A percentile compares a stretch with the other conserved stretches of the same genome.
Conservation (phyloP, 2,329 filamentous ascomycete species). For the Aspergillus udagawae region DNA sequence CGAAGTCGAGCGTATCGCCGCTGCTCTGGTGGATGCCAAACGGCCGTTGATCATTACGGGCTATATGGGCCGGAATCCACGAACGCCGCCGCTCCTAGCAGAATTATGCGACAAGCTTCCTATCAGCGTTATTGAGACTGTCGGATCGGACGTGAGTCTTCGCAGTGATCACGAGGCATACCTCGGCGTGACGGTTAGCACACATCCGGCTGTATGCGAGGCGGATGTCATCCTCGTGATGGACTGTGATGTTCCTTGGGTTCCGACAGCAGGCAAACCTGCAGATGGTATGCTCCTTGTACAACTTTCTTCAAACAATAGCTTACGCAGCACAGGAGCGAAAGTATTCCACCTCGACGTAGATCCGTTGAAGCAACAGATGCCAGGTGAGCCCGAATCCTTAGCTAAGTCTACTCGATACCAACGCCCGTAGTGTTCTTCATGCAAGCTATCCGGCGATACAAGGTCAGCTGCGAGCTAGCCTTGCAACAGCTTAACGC, state of each 20-base stretch:
- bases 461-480: conserved; percentile 41
- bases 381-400: background rate
- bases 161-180: conserved; percentile 48
- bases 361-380: conserved; percentile 55
- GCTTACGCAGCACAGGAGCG: conserved; percentile 25
- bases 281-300: conserved; percentile 26
- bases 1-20: conserved; percentile 36
- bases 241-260: conserved; percentile 89
- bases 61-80: conserved; percentile 44
- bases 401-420: background rate
- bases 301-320: background rate
- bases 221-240: conserved; percentile 80
- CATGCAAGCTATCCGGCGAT: conserved; percentile 37
- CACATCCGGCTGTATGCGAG: conserved; percentile 64
- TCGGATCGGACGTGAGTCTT: conserved; percentile 46
- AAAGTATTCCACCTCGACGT: conserved; percentile 62
- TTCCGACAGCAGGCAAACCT: conserved; percentile 65
- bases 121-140: conserved; percentile 46
- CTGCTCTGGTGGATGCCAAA: conserved; percentile 40
- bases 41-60: conserved; percentile 47
- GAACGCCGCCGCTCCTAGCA: conserved; percentile 40
- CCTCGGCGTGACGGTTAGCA: conserved; percentile 67
- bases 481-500: conserved; percentile 48
- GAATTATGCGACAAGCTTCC: conserved; percentile 44
- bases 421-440: conserved; percentile 37